Base-by-base conservation (phyloP, 805 yeast species). In the Helenozyma rhizophorensis region DNA sequence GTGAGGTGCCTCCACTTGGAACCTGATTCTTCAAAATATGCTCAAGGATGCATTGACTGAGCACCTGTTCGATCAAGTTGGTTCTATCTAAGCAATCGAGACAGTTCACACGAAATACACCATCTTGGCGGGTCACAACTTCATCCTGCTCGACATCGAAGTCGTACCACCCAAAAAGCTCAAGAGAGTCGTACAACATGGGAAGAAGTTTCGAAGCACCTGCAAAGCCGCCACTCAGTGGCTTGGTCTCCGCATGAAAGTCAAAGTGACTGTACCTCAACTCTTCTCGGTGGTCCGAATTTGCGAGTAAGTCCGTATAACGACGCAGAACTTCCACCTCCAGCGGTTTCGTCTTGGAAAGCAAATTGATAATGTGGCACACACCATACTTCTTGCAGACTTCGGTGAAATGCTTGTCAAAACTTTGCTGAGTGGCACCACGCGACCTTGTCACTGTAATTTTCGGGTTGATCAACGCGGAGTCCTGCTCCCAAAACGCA, bases 401-500 rank as follows among this genome's bases (percentile, higher is more conserved):
- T 15, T 70, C 69, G 25, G 74, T 72, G 49, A 93, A 86, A 58
- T 93, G 99, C 32, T 76, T 73, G 42, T 83, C 80, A 51, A 90
- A 90, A 1, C 89, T 76, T 0, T 96, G 95, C 51, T 86, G 94
- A 0, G 97, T 80, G 1, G 97, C 97, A 45, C 88, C 97, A 26
- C 75, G 60, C 2, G 96, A 84, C 48, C 98, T 71, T 0, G 97
- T 88, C 9, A 93, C 72, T 25, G 82, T 82, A 30, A 90, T 88
- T 53, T 89, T 93, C 14, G 97, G 95, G 41, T 85, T 80, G n/a
- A 93, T 75, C 40, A 90, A 62, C 3, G 95, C 84, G 2, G 94
- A 78, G 50, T 89, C 97, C 58, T 93, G 98, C 56, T 93, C 98
- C 98, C 98, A 93, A 51, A 93, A 93, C 1, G 90, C 72, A 0